phyloP scores from a whole-genome alignment of 1,139 yeast species.

The Taiozyma sp. region DNA sequence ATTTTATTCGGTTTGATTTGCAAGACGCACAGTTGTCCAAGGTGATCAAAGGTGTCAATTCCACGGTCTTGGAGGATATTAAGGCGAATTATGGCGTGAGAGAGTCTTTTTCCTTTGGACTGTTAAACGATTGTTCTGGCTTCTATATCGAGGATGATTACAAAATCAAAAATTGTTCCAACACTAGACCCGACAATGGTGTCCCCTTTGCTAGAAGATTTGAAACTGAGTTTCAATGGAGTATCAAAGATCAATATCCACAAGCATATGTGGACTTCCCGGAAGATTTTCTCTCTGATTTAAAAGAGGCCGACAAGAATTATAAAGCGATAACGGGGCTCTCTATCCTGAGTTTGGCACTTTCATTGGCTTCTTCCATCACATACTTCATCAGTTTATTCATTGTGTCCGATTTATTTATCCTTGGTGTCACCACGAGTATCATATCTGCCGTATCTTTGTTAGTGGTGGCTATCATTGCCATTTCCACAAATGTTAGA shows the following conservation, averaged over 20 bases:
- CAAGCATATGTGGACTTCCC: conserved; percentile 2
- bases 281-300: neutral
- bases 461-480: conserved; percentile 2
- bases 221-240: neutral
- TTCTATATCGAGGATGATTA: neutral
- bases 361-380: conserved; percentile 1
- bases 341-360: neutral
- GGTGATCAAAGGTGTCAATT: neutral
- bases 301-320: neutral
- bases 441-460: conserved; percentile 1
- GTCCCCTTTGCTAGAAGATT: conserved; percentile 1
- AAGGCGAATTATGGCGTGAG: neutral
- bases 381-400: conserved; percentile 2
- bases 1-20: conserved; percentile 4
- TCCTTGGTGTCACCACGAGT: conserved; percentile 4
- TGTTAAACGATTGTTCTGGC: conserved; percentile 4
- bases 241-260: neutral
- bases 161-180: conserved; percentile 1
- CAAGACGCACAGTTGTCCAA: conserved; percentile 2
- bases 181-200: conserved; percentile 1
- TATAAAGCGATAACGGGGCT: conserved; percentile 2
- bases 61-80: neutral
- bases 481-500: neutral
- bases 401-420: conserved; percentile 1
- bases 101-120: conserved; percentile 3